Base-by-base conservation (phyloP, 768 basidiomycete genomes). In the Porphyrellus cyaneotinctus region DNA sequence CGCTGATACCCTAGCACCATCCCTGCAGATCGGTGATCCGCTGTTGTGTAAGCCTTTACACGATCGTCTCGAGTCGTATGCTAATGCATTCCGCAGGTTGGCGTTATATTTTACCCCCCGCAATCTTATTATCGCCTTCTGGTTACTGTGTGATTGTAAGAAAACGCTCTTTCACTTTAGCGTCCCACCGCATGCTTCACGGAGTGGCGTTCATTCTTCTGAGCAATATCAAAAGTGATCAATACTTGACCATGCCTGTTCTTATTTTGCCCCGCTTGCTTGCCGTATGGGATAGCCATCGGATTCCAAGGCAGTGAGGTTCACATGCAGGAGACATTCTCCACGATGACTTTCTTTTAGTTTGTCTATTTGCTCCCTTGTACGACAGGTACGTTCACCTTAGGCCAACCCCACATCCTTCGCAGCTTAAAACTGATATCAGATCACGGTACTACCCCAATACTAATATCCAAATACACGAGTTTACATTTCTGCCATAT, bases 111-210 rank as follows among this genome's bases (percentile, higher is more conserved):
- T 52, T 70, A 74, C 58, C 43, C 62, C 62, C 58, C 57, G 62
- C 68, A 70, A 70, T 70, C 50, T 57, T 53, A 64, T 62, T 54
- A 60, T 54, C 50, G 18, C 52, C 48, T 49, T 39, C 17, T 38
- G 43, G 49, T 18, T 43, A 1, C 23, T 9, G 58, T 43, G 60
- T 60, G 51, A 58, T 42, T n/a, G 18, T 44, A 33, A 43, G 46
- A 44, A 49, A 47, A 54, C 7, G 84, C 85, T 87, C 84, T 70
- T 73, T 85, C 90, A 92, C 90, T 92, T 92, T 92, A 80, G 84
- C 82, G 82, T 81, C 84, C 67, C 81, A 77, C 80, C 78, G 75
- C 70, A 66, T 67, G 38, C 56, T 58, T 66, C 31, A 87, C 83
- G 84, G 81, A 71, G 80, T 72, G 84, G 78, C 78, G 86, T 78